Evolutionary conservation across 495 filamentous ascomycete genomes (phyloP).

Genomic region (Ramalina peruviana): DNA sequence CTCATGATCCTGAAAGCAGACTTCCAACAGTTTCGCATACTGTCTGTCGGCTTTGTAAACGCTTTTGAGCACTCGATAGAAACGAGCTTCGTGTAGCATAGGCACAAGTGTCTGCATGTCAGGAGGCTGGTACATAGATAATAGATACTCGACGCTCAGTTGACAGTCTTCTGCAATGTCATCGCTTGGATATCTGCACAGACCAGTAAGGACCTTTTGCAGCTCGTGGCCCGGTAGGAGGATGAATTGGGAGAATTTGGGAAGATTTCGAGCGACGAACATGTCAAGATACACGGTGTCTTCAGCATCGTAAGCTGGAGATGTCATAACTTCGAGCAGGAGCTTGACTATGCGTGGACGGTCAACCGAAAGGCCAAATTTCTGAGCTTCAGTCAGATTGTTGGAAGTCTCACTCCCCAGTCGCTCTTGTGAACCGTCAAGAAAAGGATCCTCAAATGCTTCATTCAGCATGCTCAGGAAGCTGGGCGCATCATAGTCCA

Average conservation of each 20-base stretch:
- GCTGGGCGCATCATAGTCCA: constrained; percentile 79
- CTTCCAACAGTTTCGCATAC: constrained; percentile 61
- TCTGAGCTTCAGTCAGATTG: constrained; percentile 43
- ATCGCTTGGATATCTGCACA: constrained; percentile 69
- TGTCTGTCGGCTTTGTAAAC: constrained; percentile 71
- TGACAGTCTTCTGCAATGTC: constrained; percentile 90
- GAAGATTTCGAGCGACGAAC: constrained; percentile 91
- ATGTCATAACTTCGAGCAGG: constrained; percentile 73
- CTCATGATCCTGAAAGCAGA: constrained; percentile 75
- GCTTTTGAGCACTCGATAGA: constrained; percentile 87
- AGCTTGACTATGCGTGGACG: constrained; percentile 85
- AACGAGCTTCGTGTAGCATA: constrained; percentile 64
- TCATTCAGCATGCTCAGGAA: constrained; percentile 94
- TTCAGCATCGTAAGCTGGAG: constrained; percentile 52
- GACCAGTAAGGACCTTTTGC: constrained; percentile 61
- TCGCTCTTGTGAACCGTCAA: constrained; percentile 60
- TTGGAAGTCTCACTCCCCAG: constrained; percentile 36
- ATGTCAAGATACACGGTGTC: constrained; percentile 94
- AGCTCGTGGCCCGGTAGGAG: constrained; percentile 75
- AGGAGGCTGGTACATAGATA: constrained; percentile 85
- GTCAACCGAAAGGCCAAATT: constrained; percentile 62
- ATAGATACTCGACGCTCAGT: constrained; percentile 84
- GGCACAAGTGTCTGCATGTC: constrained; percentile 63
- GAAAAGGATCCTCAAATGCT: constrained; percentile 87
- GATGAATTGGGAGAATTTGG: constrained; percentile 94